Conservation (phyloP, 2,329 filamentous ascomycete species). For the Ophiosphaerella herpotricha region DNA sequence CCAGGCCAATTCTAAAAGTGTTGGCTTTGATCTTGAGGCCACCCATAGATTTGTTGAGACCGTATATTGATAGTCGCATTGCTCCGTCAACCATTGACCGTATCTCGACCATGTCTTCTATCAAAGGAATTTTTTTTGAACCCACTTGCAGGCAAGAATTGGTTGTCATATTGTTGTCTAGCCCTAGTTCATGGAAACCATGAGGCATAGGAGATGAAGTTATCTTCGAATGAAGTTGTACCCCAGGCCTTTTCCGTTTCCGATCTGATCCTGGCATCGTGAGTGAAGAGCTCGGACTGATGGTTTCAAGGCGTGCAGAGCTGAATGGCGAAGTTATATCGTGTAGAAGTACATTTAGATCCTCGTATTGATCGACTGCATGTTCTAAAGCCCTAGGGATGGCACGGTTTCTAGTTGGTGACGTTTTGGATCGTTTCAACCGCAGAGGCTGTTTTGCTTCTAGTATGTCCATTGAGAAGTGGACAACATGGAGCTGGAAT, state of each 20-base stretch:
- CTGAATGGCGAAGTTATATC: neutral
- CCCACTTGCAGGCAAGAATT: neutral
- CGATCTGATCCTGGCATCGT: neutral
- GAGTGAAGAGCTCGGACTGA: neutral
- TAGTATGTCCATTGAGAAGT: constrained; percentile 28
- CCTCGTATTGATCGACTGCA: neutral
- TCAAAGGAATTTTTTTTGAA: neutral
- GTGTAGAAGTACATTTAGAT: neutral
- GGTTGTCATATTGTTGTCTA: neutral
- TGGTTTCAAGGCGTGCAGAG: no score
- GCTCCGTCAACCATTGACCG: constrained; percentile 39
- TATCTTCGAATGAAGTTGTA: neutral
- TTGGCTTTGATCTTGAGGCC: constrained; percentile 39
- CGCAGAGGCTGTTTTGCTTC: constrained; percentile 14
- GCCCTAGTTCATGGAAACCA: neutral
- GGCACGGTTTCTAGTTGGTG: neutral
- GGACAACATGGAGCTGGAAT: constrained; percentile 33
- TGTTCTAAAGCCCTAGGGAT: neutral
- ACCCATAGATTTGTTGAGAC: constrained; percentile 19
- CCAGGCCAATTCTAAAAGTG: constrained; percentile 40
- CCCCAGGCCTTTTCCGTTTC: constrained; percentile 8
- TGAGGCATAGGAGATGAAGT: neutral
- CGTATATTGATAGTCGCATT: constrained; percentile 43
- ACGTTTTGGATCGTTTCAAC: constrained; percentile 15
- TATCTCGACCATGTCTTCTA: constrained; percentile 1